Evolutionary conservation across 1,284 basidiomycete species (phyloP).

Genomic region (Pholiota adiposa): DNA sequence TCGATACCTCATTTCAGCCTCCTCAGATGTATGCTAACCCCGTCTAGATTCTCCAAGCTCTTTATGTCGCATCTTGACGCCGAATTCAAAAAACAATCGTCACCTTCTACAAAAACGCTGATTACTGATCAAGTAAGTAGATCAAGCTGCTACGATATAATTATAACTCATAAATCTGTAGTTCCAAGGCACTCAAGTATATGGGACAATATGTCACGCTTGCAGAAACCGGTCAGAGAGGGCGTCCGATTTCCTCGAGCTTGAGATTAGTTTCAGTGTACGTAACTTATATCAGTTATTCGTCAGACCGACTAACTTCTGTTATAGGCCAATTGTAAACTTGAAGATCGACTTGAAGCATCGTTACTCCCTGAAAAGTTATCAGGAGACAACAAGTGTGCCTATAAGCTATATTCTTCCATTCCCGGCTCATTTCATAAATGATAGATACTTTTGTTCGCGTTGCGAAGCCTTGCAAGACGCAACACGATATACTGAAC

Average conservation of each 20-base stretch:
- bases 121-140: conserved; percentile 67
- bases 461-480: conserved; percentile 72
- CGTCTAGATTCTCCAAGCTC: conserved; percentile 84
- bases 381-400: conserved; percentile 80
- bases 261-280: conserved; percentile 85
- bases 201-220: conserved; percentile 74
- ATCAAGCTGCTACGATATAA: background rate
- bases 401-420: background rate
- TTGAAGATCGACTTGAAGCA: conserved; percentile 71
- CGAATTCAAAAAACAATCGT: conserved; percentile 81
- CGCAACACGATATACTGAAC: conserved; percentile 75
- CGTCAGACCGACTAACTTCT: background rate
- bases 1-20: background rate
- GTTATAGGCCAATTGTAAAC: conserved; percentile 64
- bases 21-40: background rate
- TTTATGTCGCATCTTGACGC: conserved; percentile 87
- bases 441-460: conserved; percentile 75
- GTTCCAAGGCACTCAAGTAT: conserved; percentile 86
- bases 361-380: conserved; percentile 72
- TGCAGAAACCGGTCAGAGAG: conserved; percentile 75
- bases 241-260: conserved; percentile 75
- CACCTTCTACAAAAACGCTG: conserved; percentile 63
- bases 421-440: background rate
- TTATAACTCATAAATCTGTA: conserved; percentile 33
- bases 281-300: background rate